Evolutionary conservation across 495 filamentous ascomycete species (phyloP), one percentile per base, ranked within the genome.

Genomic region (Daldinia caldariorum): DNA sequence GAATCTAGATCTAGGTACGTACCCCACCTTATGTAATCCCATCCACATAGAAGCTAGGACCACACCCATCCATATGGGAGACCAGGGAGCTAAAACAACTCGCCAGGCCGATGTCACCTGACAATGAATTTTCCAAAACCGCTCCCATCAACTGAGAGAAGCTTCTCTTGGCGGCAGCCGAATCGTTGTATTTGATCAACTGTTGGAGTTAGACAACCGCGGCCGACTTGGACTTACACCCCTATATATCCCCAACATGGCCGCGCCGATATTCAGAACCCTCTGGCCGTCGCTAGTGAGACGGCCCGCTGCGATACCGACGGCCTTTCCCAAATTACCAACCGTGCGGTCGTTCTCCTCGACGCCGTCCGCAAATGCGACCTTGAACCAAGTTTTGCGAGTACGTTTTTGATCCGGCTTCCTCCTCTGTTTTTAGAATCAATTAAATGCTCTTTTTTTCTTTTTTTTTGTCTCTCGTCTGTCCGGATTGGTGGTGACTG

Each of bases 341-440:
- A 58, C 67, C 58, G 35, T 66, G 57, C 81, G 82, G 43, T 64
- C 79, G 37, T 86, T 88, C 76, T 85, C 84, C 41, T 82, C 78
- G 31, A 84, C 84, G 20, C 81, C 83, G 6, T 66, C 78, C 5
- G 83, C 82, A 29, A 81, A 75, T 56, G 87, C 85, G 63, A 92
- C 85, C 35, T 81, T 87, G 73, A 91, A 84, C 70, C 89, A 91
- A 77, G 86, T 90, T 62, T 67, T 81, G 10, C 79, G 82, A 67
- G 81, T 86, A 71, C 79, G 71, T 55, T n/a, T 63, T 72, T 74
- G 78, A 10, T 78, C 66, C 66, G 38, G 41, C 31, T 10, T 20
- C 22, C 20, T 20, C 22, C 5, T 20, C 22, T 45, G 18, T 32
- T 20, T 39, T 5, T 5, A 31, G 34, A 6, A 6, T 1, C 34